Base-by-base conservation (phyloP, 2,329 filamentous ascomycete genomes). In the Fusarium haematococcum region DNA sequence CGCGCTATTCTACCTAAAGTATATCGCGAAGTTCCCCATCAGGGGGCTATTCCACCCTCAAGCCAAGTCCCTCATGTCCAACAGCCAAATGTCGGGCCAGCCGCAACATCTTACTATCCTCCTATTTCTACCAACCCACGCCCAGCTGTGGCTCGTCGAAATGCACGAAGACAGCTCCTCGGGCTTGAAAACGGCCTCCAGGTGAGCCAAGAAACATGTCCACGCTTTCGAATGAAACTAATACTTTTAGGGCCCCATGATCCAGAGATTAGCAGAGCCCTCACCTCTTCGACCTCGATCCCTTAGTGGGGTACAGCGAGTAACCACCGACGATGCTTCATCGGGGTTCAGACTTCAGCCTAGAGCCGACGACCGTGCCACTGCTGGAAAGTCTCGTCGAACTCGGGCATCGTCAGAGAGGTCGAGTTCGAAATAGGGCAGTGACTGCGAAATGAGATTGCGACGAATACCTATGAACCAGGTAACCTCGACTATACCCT, bases 301-400 rank as follows among this genome's bases (percentile, higher is more conserved):
- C 14, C 35, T 52, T 35, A 18, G 16, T 35, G 30, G 27, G 7
- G 18, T 39, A 11, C 61, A 68, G 27, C 41, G 71, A 63, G 58
- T 69, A 33, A 13, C 11, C 13, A 8, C 33, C 16, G 56, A 63
- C 11, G 32, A 50, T 14, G 39, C 52, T 27, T 58, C 48, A 45
- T 45, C 58, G 33, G 50, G 45, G 25, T 69, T 70, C 37, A 45
- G 56, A 27, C 72, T 69, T 39, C 52, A 64, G 9, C 48, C 67
- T 2, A 50, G 57, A 57, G 33, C n/a, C 14, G 63, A 67, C 5
- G 35, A 45, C 23, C 48, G 67, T 8, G 18, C 25, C 27, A 23
- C 25, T 7, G 14, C 58, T 11, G 45, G 68, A 43, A 48, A 45
- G 2, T 41, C 59, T 37, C 25, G 45, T 16, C 39, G 57, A 11